Base-by-base conservation (phyloP, 2,329 filamentous ascomycete genomes). In the Colletotrichum sp. region DNA sequence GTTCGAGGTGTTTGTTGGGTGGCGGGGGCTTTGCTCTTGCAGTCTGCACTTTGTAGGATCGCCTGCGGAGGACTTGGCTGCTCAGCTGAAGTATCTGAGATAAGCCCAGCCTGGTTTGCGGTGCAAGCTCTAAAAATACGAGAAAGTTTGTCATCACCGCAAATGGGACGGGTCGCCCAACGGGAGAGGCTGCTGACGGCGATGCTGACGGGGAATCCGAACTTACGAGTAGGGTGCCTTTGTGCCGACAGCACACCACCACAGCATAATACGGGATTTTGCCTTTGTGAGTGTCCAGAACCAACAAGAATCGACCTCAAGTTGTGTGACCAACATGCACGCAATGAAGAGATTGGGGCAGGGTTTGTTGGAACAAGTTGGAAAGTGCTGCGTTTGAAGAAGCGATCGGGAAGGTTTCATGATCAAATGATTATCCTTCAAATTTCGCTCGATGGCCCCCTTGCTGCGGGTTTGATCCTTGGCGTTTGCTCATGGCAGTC, bases 71-170 rank as follows among this genome's bases (percentile, higher is more conserved):
- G 6, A 39, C 69, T 75, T 72, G 69, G 72, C 63, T 32, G 24
- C 55, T 72, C 72, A 68, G 62, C 69, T 63, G 36, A 39, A 34
- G 62, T 49, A 57, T 75, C 24, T n/a, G 63, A 67, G 69, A 72
- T 75, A 57, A 72, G 69, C 73, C 55, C 36, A 36, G 62, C 16
- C 26, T 59, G 16, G 39, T 52, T 49, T 49, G 8, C 24, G 18
- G 15, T n/a, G 28, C 39, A 12, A 13, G 10, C 26, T 63, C 73
- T 69, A 74, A 76, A 76, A 76, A 76, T 76, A 73, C 64, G 26
- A 64, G 30, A 65, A 16, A 30, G 59, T 62, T 69, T 69, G 74
- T 69, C 70, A 69, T 49, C 64, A 49, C 57, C n/a, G 57, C n/a
- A 30, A 57, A 28, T 60, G 52, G 24, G 59, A 70, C 21, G 44